These are phyloP conservation scores for Nemania sp. DNA, from an alignment of 2,329 filamentous ascomycete genomes.

Conservation along the genomic window DNA sequence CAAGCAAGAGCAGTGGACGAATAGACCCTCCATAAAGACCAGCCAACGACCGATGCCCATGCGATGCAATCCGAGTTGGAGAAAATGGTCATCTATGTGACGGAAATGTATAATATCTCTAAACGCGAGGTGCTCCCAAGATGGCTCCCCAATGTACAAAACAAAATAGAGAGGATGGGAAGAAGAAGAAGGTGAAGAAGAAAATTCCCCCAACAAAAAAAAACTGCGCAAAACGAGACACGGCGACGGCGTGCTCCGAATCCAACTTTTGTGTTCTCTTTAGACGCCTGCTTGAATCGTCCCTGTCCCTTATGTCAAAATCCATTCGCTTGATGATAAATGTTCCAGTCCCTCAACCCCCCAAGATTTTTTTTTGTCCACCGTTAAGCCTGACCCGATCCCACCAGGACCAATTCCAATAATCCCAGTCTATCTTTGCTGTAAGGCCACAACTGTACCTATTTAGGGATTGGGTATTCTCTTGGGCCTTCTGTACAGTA, in stretches of 20 bases:
- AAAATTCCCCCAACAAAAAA: slow-evolving; percentile 10
- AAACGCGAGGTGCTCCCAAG: slow-evolving; percentile 27
- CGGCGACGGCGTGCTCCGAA: slow-evolving; percentile 13
- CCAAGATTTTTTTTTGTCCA: slow-evolving; percentile 13
- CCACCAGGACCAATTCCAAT: slow-evolving; percentile 4
- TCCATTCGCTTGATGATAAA: slow-evolving; percentile 19
- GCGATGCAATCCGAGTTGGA: slow-evolving; percentile 15
- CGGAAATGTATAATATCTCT: slow-evolving; percentile 37
- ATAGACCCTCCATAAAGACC: slow-evolving; percentile 14
- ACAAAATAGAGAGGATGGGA: slow-evolving; percentile 23
- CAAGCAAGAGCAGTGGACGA: slow-evolving; percentile 15
- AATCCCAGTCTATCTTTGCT: slow-evolving; percentile 25
- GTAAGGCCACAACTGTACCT: slow-evolving; percentile 8
- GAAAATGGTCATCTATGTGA: slow-evolving; percentile 21
- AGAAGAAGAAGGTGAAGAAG: slow-evolving; percentile 12
- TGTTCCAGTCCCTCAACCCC: slow-evolving; percentile 19
- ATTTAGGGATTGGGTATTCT: slow-evolving; percentile 60
- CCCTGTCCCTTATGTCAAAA: slow-evolving; percentile 23
- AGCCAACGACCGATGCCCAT: slow-evolving; percentile 2
- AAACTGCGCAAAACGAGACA: slow-evolving; percentile 23
- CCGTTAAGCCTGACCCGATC: slow-evolving; percentile 19
- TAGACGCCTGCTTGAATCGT: slow-evolving; percentile 35
- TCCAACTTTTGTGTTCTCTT: slow-evolving; percentile 36
- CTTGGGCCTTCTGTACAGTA: slow-evolving; percentile 74
- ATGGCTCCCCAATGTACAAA: slow-evolving; percentile 40